Percentiles rank a stretch among this genome's conserved stretches.
phyloP scores from a whole-genome alignment of 179 eudicot species.

The Pouteria campechiana region DNA sequence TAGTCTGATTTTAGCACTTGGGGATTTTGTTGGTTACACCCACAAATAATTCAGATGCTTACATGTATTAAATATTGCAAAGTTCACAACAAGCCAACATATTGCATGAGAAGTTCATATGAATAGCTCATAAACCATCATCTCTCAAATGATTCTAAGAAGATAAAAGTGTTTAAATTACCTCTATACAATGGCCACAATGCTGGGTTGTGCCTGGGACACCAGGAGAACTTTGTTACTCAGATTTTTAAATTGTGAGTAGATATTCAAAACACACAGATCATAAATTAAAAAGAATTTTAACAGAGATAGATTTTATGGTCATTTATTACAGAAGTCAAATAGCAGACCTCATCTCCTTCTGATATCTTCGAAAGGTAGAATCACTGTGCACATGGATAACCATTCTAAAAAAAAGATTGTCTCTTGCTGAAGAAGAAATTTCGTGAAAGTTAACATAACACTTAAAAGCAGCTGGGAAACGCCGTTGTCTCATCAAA shows the following conservation, averaged over 20 bases:
- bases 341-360: constrained; percentile 62
- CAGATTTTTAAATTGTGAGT: constrained; percentile 7
- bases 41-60: no score
- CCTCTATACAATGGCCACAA: constrained; percentile 98
- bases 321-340: not conserved
- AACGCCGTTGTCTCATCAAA: constrained; percentile 66
- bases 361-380: constrained; percentile 70
- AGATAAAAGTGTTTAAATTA: no score
- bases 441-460: constrained; percentile 64
- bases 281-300: not conserved
- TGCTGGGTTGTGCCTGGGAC: constrained; percentile 64
- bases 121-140: no score
- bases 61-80: no score
- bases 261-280: constrained; percentile 8
- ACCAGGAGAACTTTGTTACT: no score
- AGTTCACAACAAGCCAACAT: no score
- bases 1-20: no score
- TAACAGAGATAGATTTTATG: not conserved
- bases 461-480: constrained; percentile 81
- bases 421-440: constrained; percentile 37
- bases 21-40: no score
- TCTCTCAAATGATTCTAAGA: no score
- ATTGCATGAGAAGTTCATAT: no score
- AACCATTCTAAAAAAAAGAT: constrained; percentile 71
- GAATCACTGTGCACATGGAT: constrained; percentile 87